Conservation (phyloP, 2,329 filamentous ascomycete genomes). For the Xylariales sp. region DNA sequence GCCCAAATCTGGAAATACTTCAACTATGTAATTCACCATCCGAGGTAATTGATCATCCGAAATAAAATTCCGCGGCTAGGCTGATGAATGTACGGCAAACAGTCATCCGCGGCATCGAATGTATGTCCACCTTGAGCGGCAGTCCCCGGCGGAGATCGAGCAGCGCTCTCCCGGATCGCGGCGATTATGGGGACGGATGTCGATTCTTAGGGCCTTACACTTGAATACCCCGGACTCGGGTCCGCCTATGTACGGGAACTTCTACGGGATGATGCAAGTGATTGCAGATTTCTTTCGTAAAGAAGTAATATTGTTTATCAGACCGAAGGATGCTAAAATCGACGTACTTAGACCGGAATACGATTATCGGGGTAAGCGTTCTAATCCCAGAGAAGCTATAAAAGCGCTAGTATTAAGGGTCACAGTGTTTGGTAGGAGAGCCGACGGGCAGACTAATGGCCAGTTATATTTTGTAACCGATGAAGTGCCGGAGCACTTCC, state of each 20-base stretch:
- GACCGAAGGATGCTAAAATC: not conserved
- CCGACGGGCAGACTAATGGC: conserved; percentile 5
- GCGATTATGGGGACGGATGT: conserved; percentile 1
- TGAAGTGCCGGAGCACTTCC: not conserved
- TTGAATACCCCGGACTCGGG: conserved; percentile 6
- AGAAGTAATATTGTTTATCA: conserved; percentile 15
- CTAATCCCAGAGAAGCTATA: no score
- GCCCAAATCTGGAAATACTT: conserved; percentile 2
- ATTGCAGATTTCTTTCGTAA: conserved; percentile 19
- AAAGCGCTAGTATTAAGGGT: not conserved
- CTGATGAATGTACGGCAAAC: not conserved
- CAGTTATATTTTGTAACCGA: conserved; percentile 11
- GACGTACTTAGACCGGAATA: no score
- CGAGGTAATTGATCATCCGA: not conserved
- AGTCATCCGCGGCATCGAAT: conserved; percentile 5
- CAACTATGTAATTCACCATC: conserved; percentile 9
- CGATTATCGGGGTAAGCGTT: no score
- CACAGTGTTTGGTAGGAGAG: not conserved
- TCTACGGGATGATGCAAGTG: conserved; percentile 13
- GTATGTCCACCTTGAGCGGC: conserved; percentile 4
- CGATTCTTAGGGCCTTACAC: conserved; percentile 5
- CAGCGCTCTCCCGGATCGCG: not conserved
- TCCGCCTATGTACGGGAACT: conserved; percentile 6
- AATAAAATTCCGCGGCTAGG: not conserved
- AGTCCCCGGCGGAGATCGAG: conserved; percentile 4